Conservation (phyloP, 306 rosid genomes). For the Fagus sylvatica region DNA sequence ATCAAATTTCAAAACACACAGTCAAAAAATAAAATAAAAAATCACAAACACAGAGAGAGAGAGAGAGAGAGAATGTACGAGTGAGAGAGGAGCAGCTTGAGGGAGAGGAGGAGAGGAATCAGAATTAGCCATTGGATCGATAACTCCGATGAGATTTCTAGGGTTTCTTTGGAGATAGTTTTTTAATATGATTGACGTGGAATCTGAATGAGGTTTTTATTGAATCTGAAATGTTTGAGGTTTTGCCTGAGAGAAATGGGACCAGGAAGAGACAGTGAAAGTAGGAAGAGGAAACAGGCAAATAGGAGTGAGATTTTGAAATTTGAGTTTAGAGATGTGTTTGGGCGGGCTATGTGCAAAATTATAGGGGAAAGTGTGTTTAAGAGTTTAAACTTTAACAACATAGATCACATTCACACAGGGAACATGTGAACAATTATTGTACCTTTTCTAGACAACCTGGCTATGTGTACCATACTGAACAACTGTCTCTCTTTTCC, state of each 20-base stretch:
- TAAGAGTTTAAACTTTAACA: too few species aligned
- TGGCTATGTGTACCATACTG: too few species aligned
- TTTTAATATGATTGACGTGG: neutral
- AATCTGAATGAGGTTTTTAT: neutral
- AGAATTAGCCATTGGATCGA: conserved; percentile 38
- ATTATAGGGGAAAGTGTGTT: neutral
- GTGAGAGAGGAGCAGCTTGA: conserved; percentile 27
- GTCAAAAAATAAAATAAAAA: neutral
- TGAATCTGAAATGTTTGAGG: neutral
- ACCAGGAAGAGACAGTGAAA: neutral
- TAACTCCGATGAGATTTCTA: neutral
- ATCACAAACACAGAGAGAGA: neutral
- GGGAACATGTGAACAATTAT: too few species aligned
- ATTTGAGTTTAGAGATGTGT: neutral
- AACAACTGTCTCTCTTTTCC: too few species aligned
- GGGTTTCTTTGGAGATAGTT: neutral
- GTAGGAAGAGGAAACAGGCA: neutral
- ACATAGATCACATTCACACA: too few species aligned
- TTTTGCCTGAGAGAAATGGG: neutral
- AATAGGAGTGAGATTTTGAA: conserved; percentile 18
- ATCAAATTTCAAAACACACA: neutral
- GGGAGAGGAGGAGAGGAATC: conserved; percentile 35
- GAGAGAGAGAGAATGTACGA: conserved; percentile 27
- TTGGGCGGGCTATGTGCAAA: conserved; percentile 26
- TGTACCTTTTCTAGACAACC: too few species aligned